Evolutionary conservation across 331 rosid genomes (phyloP).

Genomic region (Pyrus hybrid): DNA sequence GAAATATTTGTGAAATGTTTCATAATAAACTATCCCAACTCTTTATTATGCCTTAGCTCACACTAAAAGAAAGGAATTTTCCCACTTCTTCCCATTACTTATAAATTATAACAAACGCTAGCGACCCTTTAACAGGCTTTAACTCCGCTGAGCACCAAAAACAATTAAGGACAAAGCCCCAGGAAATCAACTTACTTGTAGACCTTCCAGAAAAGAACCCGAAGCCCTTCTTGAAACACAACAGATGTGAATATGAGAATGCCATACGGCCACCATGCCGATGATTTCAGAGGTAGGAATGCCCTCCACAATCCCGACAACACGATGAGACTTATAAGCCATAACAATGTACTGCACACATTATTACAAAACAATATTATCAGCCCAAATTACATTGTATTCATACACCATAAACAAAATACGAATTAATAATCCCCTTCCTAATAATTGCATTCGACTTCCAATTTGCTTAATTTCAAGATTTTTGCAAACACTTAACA

Average conservation of each 20-base stretch:
- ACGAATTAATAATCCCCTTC: neutral
- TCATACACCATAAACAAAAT: neutral
- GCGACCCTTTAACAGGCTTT: neutral
- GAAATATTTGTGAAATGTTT: neutral
- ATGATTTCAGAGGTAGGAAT: conserved; percentile 58
- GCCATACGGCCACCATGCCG: conserved; percentile 66
- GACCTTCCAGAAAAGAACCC: conserved; percentile 69
- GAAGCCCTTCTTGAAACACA: conserved; percentile 82
- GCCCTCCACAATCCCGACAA: conserved; percentile 81
- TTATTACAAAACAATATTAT: neutral
- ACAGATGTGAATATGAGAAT: conserved; percentile 61
- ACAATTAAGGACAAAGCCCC: neutral
- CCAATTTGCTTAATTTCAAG: neutral
- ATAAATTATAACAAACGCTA: neutral
- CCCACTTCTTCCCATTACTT: neutral
- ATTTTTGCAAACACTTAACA: neutral
- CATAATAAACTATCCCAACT: neutral
- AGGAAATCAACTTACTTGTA: conserved; percentile 41
- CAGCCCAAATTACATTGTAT: neutral
- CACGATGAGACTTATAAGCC: conserved; percentile 83
- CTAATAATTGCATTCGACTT: neutral
- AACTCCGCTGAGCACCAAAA: neutral
- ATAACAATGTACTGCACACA: conserved; percentile 54
- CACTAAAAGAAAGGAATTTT: neutral
- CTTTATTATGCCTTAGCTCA: neutral